Evolutionary conservation across 2,329 filamentous ascomycete species (phyloP).

Genomic region (Waltergamsia citrina): DNA sequence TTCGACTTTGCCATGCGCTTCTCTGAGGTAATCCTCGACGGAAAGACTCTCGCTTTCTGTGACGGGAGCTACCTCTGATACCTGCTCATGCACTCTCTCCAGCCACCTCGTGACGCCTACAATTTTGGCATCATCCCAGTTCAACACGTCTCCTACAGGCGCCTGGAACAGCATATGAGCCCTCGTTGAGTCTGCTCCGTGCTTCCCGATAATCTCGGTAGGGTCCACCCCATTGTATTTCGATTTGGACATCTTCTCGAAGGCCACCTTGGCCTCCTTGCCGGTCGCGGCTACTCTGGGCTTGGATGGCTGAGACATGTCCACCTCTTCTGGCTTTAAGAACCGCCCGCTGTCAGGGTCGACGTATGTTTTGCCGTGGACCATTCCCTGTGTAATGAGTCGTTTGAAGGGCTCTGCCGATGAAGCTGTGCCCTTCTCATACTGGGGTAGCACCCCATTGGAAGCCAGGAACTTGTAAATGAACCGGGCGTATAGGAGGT

Average conservation of each 20-base stretch:
- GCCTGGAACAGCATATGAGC: conserved; percentile 87
- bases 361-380: conserved; percentile 75
- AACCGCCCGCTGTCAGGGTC: conserved; percentile 69
- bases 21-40: conserved; percentile 26
- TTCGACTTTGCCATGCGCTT: conserved; percentile 15
- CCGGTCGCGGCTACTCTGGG: conserved; percentile 57
- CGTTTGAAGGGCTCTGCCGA: conserved; percentile 68
- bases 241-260: conserved; percentile 92
- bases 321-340: conserved; percentile 66
- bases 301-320: conserved; percentile 38
- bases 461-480: conserved; percentile 76
- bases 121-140: conserved; percentile 83
- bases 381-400: conserved; percentile 88
- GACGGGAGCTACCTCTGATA: conserved; percentile 18
- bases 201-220: conserved; percentile 56
- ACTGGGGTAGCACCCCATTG: conserved; percentile 35
- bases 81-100: conserved; percentile 52
- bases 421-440: conserved; percentile 7
- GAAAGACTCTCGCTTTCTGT: conserved; percentile 3
- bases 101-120: conserved; percentile 77
- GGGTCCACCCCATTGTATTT: conserved; percentile 90
- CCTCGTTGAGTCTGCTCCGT: conserved; percentile 75
- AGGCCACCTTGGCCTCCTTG: conserved; percentile 51
- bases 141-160: conserved; percentile 71
- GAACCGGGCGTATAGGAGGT: conserved; percentile 82